Percentiles rank a stretch among this genome's conserved stretches.
These are phyloP conservation scores for Sphagnum contortum DNA, from an alignment of 225 moss, liverwort and hornwort genomes.

Conservation along the genomic window DNA sequence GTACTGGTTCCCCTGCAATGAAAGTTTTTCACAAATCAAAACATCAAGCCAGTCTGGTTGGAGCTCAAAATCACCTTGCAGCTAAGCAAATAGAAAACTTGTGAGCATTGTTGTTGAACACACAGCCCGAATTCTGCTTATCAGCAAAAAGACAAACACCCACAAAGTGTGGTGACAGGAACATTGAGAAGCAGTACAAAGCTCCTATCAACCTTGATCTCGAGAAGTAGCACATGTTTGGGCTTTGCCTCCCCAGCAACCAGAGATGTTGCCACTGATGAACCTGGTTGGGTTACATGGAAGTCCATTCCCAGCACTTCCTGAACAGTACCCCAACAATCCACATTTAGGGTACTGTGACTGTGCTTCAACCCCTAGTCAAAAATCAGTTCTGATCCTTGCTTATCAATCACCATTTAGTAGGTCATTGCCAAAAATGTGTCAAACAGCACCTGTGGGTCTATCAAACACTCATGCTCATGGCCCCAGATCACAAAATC, in stretches of 20 bases:
- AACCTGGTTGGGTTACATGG: slow-evolving; percentile 97
- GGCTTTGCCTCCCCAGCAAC: slow-evolving; percentile 95
- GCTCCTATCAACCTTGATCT: slow-evolving; percentile 57
- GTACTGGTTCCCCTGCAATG: slow-evolving; percentile 69
- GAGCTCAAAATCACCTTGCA: too few relatives aligned
- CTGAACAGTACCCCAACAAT: slow-evolving; percentile 41
- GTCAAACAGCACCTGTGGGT: slow-evolving; percentile 63
- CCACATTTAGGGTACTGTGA: slow-evolving; percentile 5
- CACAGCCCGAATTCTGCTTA: too few relatives aligned
- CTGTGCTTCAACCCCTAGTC: too few relatives aligned
- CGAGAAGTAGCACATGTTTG: slow-evolving; percentile 91
- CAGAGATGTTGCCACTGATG: slow-evolving; percentile 92
- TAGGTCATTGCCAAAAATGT: too few relatives aligned
- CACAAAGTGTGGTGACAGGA: too few relatives aligned
- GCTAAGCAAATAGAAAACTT: too few relatives aligned
- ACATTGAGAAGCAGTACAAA: too few relatives aligned
- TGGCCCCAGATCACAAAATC: slow-evolving; percentile 98
- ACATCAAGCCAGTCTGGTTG: neutral
- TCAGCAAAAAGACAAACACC: too few relatives aligned
- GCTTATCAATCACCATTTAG: too few relatives aligned
- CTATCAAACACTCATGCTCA: slow-evolving; percentile 96
- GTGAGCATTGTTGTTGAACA: too few relatives aligned
- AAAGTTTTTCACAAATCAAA: neutral
- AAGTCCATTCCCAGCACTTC: slow-evolving; percentile 99
- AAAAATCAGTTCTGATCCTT: too few relatives aligned